Evolutionary conservation across 306 rosid species (phyloP).

Genomic region (Trifolium subterraneum): DNA sequence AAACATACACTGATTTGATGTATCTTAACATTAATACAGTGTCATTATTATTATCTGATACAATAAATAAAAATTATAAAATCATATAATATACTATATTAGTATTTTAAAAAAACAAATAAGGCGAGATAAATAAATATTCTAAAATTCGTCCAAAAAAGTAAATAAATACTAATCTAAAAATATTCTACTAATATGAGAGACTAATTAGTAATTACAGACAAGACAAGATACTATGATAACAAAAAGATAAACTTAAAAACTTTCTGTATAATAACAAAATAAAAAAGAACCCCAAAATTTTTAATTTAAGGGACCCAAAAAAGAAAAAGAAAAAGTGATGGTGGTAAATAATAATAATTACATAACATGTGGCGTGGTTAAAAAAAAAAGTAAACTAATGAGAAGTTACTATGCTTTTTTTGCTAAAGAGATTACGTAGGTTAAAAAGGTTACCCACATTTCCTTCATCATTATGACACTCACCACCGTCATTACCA

Average conservation of each 20-base stretch:
- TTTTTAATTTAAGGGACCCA: conserved; percentile 12
- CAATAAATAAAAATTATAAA: too few relatives aligned
- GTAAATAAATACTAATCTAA: background rate
- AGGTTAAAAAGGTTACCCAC: conserved; percentile 76
- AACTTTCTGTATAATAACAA: conserved; percentile 47
- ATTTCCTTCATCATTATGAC: conserved; percentile 45
- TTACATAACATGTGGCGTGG: background rate
- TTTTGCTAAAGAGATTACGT: conserved; percentile 78
- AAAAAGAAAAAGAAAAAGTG: background rate
- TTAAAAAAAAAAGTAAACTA: conserved; percentile 39
- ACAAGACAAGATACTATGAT: conserved; percentile 4
- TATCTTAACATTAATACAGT: too few relatives aligned
- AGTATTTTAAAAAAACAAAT: too few relatives aligned
- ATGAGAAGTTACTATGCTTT: conserved; percentile 64
- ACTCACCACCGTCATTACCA: conserved; percentile 35
- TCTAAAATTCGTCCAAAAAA: background rate
- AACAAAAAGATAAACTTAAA: conserved; percentile 30
- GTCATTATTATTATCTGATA: too few relatives aligned
- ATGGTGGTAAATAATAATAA: conserved; percentile 15
- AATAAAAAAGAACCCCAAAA: background rate
- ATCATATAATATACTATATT: too few relatives aligned
- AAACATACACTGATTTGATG: too few relatives aligned
- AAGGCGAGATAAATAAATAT: background rate
- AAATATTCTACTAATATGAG: background rate
- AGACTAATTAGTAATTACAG: background rate